Percentiles rank a stretch among this genome's conserved stretches.
Evolutionary conservation across 2,329 filamentous ascomycete species (phyloP).

Genomic region (Hypomyces rosellus): DNA sequence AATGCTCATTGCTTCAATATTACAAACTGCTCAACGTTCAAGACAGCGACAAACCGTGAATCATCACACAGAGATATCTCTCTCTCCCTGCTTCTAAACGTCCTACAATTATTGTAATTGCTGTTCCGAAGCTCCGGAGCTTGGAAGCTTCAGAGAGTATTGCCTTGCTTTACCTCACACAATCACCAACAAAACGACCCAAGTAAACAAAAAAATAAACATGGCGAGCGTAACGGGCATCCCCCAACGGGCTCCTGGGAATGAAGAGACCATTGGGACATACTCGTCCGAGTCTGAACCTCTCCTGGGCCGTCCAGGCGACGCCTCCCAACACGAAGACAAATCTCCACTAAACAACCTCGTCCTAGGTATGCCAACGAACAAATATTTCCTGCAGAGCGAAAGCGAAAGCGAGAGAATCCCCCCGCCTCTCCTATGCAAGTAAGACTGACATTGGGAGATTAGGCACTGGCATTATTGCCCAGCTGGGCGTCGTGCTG

Average conservation of each 20-base stretch:
- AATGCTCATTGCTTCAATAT: too few relatives aligned
- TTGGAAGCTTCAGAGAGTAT: too few relatives aligned
- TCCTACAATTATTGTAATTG: too few relatives aligned
- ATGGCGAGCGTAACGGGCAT: slow-evolving; percentile 68
- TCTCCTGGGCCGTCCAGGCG: slow-evolving; percentile 53
- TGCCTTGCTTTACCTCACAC: too few relatives aligned
- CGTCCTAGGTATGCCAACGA: slow-evolving; percentile 53
- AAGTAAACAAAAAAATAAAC: not conserved
- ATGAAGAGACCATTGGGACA: slow-evolving; percentile 12
- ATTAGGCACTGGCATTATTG: slow-evolving; percentile 71
- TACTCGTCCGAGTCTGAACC: slow-evolving; percentile 35
- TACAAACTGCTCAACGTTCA: too few relatives aligned
- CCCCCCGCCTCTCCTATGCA: not conserved
- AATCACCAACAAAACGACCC: too few relatives aligned
- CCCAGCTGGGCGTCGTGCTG: slow-evolving; percentile 72
- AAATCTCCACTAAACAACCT: slow-evolving; percentile 64
- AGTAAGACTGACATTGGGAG: not conserved
- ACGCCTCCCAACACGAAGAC: slow-evolving; percentile 62
- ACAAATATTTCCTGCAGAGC: too few relatives aligned
- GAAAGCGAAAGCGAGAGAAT: too few relatives aligned
- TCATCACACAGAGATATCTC: too few relatives aligned
- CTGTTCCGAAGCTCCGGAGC: too few relatives aligned
- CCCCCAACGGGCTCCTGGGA: slow-evolving; percentile 40
- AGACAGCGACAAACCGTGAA: too few relatives aligned
- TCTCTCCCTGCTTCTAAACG: too few relatives aligned